phyloP scores from a whole-genome alignment of 2,329 filamentous ascomycete species.

The Sporothrix globosa region DNA sequence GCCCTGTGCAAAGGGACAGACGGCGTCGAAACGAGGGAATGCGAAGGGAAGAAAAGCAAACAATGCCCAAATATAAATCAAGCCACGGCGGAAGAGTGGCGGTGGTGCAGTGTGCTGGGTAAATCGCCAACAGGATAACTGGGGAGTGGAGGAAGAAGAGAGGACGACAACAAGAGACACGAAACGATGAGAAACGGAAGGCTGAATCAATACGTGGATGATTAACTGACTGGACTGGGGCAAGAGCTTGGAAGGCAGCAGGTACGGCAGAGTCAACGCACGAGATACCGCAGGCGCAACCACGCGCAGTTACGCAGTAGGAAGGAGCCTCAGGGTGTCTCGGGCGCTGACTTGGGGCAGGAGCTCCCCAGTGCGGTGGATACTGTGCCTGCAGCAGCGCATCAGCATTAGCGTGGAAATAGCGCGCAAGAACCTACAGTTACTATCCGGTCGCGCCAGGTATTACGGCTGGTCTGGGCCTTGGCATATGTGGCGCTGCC shows the following conservation, averaged over 20 bases:
- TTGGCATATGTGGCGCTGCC: constrained; percentile 23
- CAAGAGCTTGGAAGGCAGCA: constrained; percentile 9
- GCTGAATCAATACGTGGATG: neutral
- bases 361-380: neutral
- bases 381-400: neutral
- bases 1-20: neutral
- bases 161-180: neutral
- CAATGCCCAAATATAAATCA: constrained; percentile 21
- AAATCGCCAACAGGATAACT: neutral
- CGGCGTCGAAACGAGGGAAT: constrained; percentile 18
- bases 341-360: constrained; percentile 22
- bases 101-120: neutral
- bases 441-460: neutral
- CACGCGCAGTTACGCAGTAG: neutral
- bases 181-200: constrained; percentile 13
- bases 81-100: constrained; percentile 1
- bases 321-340: constrained; percentile 19
- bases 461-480: neutral
- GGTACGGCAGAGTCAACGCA: neutral
- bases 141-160: neutral
- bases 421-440: constrained; percentile 1
- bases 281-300: neutral
- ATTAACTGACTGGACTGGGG: neutral
- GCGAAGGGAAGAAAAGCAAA: constrained; percentile 17
- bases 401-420: constrained; percentile 1